These are phyloP conservation scores for Lathyrus oleraceus DNA, from an alignment of 306 rosid species.

Conservation along the genomic window DNA sequence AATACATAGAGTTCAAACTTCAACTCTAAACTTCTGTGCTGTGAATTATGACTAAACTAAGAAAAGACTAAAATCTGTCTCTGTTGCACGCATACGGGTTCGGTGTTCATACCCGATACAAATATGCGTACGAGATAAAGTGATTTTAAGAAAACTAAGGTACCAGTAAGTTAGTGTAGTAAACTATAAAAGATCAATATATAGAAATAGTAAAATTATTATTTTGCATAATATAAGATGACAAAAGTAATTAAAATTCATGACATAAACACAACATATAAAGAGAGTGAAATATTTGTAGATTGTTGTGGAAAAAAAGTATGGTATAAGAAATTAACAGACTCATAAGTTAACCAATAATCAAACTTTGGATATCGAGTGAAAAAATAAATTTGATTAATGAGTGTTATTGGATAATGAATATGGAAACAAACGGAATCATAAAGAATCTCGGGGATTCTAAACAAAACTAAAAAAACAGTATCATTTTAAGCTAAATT, in stretches of 20 bases:
- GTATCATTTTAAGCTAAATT: background rate
- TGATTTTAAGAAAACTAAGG: background rate
- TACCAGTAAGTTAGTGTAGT: background rate
- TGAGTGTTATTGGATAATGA: background rate
- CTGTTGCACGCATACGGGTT: background rate
- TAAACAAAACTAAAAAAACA: background rate
- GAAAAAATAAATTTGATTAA: background rate
- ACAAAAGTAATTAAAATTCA: background rate
- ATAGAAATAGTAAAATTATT: background rate
- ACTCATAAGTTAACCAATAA: background rate
- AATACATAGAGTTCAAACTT: too few relatives aligned
- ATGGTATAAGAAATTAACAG: background rate
- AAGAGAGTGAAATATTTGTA: background rate
- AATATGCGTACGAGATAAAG: background rate
- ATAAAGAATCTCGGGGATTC: background rate
- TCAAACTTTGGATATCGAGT: background rate
- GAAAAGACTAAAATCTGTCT: background rate
- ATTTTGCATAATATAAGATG: background rate
- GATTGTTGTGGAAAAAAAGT: background rate
- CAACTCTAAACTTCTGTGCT: background rate
- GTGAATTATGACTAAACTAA: slow-evolving; percentile 3
- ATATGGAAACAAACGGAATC: background rate
- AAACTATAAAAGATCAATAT: background rate
- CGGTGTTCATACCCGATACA: background rate
- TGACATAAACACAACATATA: background rate